phyloP scores from a whole-genome alignment of 2,329 filamentous ascomycete species.

The Fusarium humuli region DNA sequence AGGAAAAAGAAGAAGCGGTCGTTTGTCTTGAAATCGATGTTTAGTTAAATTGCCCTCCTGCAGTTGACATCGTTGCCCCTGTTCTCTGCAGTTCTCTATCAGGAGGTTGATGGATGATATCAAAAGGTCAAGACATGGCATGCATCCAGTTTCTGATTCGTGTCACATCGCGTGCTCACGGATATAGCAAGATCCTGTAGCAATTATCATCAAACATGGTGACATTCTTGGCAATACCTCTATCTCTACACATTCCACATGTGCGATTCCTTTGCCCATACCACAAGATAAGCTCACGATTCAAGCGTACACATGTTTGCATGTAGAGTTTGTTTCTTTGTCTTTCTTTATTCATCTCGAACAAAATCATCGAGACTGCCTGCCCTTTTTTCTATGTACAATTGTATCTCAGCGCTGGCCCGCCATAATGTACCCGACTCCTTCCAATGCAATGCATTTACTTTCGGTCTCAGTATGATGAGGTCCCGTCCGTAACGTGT shows the following conservation, averaged over 20 bases:
- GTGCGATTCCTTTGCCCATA: not conserved
- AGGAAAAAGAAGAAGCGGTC: not conserved
- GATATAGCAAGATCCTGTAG: not conserved
- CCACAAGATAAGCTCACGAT: not conserved
- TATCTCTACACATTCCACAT: slow-evolving; percentile 16
- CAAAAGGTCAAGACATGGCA: slow-evolving; percentile 6
- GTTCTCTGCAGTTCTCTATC: not conserved
- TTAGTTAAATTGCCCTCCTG: not conserved
- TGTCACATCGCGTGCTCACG: slow-evolving; percentile 7
- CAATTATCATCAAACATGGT: not conserved
- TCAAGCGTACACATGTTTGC: not conserved
- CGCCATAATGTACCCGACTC: slow-evolving; percentile 44
- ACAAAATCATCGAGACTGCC: slow-evolving; percentile 29
- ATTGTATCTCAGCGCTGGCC: slow-evolving; percentile 45
- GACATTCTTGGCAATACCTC: not conserved
- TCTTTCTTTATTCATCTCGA: slow-evolving; percentile 31
- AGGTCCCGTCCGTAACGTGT: slow-evolving; percentile 30
- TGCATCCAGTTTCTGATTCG: slow-evolving; percentile 3
- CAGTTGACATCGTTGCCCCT: not conserved
- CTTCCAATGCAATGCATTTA: slow-evolving; percentile 47
- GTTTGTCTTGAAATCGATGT: not conserved
- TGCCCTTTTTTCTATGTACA: slow-evolving; percentile 47
- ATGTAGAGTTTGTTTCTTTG: slow-evolving; percentile 22
- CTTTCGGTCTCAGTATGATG: slow-evolving; percentile 36
- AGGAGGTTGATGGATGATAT: not conserved